Base-by-base conservation (phyloP, 345 rosid genomes). In the Ceriops zippeliana region DNA sequence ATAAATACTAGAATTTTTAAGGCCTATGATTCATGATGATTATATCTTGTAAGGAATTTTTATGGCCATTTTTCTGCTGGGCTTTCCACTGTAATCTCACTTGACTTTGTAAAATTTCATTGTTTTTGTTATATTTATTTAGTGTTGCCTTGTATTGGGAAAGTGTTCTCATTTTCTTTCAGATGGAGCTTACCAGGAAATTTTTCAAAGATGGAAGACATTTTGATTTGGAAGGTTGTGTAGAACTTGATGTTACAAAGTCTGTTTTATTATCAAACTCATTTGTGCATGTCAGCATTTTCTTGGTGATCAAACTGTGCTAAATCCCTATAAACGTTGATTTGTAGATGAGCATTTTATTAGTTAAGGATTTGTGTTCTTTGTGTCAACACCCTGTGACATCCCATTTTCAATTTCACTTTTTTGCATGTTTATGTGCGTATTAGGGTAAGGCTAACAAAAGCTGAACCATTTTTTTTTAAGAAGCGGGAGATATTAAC, bases 121-220 rank as follows among this genome's bases (percentile, higher is more conserved):
- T 21, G 22, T 31, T 69, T 31, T n/a, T 32, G 59, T 3, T 52
- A 7, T 27, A 22, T 58, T 15, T 54, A 51, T 17, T 56, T 34
- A 19, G 52, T 63, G 61, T 67, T 15, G 37, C 22, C 26, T 51
- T 64, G 1, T 22, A 31, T 37, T 31, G 30, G 7, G 15, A 26
- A 30, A 30, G 17, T 59, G 52, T n/a, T 59, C 9, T 63, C 62
- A 59, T 30, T 61, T 68, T 75, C 63, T 74, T 80, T 67, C 83
- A 92, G 96, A 75, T 63, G 76, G 96, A 90, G 81, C 87, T 90
- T n/a, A 78, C 80, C n/a, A 67, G 69, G 73, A 89, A 84, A 47
- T 93, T 93, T 82, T 93, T 89, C 73, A 86, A 89, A 62, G 98
- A 93, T 38, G 86, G 91, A 82, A 87, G 92, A 72, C 68, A 81